Conservation (phyloP, 2,329 filamentous ascomycete species). For the Paradendryphiella salina region DNA sequence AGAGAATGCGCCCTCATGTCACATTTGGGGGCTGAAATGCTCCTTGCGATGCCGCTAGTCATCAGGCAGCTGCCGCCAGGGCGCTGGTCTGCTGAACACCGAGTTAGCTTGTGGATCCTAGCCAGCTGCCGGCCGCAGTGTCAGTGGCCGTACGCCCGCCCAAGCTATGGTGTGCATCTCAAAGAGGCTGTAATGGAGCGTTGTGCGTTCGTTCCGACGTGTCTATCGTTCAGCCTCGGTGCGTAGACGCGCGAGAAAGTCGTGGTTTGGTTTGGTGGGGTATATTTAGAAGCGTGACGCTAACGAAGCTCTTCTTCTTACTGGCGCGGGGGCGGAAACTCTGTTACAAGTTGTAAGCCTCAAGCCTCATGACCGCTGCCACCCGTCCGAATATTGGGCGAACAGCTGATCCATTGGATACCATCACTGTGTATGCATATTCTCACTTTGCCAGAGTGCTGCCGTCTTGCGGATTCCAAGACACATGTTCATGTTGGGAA, state of each 20-base stretch:
- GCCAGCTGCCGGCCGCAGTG: constrained; percentile 5
- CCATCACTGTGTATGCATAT: constrained; percentile 2
- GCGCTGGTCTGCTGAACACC: constrained; percentile 30
- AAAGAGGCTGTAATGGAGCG: constrained; percentile 3
- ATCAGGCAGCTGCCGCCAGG: constrained; percentile 34
- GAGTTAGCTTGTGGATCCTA: constrained; percentile 7
- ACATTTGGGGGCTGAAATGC: constrained; percentile 31
- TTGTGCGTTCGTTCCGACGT: constrained; percentile 7
- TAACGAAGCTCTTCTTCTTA: constrained; percentile 7
- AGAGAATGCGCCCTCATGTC: constrained; percentile 20
- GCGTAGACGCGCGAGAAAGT: constrained; percentile 2
- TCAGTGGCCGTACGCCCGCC: constrained; percentile 15
- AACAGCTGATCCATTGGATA: constrained; percentile 7
- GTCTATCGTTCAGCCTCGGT: constrained; percentile 2
- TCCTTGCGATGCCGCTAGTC: constrained; percentile 35
- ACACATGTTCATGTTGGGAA: constrained; percentile 8
- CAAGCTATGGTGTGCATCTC: constrained; percentile 1
- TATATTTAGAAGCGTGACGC: constrained; percentile 9
- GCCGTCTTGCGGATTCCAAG: constrained; percentile 8
- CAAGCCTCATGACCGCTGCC: constrained; percentile 8
- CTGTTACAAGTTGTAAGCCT: constrained; percentile 10
- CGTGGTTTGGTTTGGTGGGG: constrained; percentile 13
- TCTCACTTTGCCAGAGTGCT: not conserved
- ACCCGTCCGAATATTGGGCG: not conserved
- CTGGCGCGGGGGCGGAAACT: constrained; percentile 3